Conservation (phyloP, 2,329 filamentous ascomycete species). For the Aspergillus awamori region DNA sequence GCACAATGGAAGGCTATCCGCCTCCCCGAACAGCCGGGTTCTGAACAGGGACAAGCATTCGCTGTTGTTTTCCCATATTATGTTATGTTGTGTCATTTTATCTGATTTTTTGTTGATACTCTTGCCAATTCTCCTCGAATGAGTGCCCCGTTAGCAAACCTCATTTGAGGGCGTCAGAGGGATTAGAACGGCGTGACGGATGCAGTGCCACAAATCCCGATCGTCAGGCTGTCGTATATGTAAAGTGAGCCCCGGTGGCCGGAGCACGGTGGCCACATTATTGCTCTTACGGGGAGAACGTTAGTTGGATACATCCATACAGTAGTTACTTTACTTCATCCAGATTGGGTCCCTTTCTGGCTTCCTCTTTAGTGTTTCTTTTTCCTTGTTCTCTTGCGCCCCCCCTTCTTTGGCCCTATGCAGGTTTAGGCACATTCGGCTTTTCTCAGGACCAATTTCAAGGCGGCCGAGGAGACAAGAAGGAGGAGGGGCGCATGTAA, state of each 20-base stretch:
- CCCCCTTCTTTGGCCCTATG: slow-evolving; percentile 5
- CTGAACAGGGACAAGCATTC: neutral
- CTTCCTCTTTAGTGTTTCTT: no score
- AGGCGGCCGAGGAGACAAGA: neutral
- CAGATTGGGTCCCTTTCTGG: neutral
- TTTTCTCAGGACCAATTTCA: neutral
- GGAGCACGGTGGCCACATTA: neutral
- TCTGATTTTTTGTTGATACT: no score
- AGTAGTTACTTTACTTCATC: neutral
- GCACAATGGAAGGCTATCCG: neutral
- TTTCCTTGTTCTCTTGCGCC: neutral
- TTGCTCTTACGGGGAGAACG: neutral
- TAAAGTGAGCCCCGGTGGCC: neutral
- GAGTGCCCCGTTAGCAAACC: neutral
- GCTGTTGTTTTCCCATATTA: no score
- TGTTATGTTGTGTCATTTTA: no score
- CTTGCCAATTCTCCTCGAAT: no score
- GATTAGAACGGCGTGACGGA: slow-evolving; percentile 1
- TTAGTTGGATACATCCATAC: neutral
- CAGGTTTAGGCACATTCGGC: neutral
- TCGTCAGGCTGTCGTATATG: neutral
- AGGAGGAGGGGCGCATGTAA: neutral
- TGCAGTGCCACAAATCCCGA: slow-evolving; percentile 2
- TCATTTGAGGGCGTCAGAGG: neutral
- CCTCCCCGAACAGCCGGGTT: slow-evolving; percentile 1